These are phyloP conservation scores for Zea mays DNA, from an alignment of 176 grass and related monocot species.

Conservation along the genomic window DNA sequence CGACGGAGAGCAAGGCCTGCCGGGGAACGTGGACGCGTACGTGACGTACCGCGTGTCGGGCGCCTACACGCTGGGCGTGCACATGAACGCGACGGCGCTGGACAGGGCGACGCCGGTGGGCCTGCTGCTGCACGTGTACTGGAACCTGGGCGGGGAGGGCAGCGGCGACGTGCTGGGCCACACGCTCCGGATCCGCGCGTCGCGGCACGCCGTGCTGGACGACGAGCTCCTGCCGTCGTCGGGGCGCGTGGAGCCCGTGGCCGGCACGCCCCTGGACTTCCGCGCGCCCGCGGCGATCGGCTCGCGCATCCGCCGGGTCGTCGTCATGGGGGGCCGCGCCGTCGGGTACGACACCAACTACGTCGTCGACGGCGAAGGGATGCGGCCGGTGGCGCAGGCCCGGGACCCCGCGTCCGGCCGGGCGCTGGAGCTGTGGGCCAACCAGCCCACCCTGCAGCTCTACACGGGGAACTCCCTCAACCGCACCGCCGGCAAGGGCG, in stretches of 20 bases:
- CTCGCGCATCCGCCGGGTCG: conserved; percentile 48
- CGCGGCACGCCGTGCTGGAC: conserved; percentile 49
- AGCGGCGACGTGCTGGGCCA: conserved; percentile 58
- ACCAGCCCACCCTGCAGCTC: conserved; percentile 78
- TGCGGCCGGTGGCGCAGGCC: conserved; percentile 56
- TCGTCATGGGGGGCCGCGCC: conserved; percentile 26
- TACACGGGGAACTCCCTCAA: conserved; percentile 67
- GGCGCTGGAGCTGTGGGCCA: conserved; percentile 61
- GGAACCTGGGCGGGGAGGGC: conserved; percentile 62
- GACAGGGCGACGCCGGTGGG: conserved; percentile 76
- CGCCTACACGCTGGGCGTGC: conserved; percentile 49
- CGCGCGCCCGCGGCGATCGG: conserved; percentile 42
- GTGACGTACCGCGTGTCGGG: conserved; percentile 72
- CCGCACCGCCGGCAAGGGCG: conserved; percentile 52
- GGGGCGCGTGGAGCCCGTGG: conserved; percentile 45
- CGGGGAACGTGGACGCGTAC: conserved; percentile 66
- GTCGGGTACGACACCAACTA: conserved; percentile 76
- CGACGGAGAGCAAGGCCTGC: conserved; percentile 71
- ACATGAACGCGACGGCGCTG: conserved; percentile 51
- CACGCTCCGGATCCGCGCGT: conserved; percentile 59
- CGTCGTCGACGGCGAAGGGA: conserved; percentile 33
- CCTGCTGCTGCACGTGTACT: conserved; percentile 69
- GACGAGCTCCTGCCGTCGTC: conserved; percentile 59
- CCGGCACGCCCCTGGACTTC: conserved; percentile 78
- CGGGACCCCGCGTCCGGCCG: conserved; percentile 46